These are phyloP conservation scores for Lactifluus pinguis DNA, from an alignment of 768 basidiomycete species.

Conservation along the genomic window DNA sequence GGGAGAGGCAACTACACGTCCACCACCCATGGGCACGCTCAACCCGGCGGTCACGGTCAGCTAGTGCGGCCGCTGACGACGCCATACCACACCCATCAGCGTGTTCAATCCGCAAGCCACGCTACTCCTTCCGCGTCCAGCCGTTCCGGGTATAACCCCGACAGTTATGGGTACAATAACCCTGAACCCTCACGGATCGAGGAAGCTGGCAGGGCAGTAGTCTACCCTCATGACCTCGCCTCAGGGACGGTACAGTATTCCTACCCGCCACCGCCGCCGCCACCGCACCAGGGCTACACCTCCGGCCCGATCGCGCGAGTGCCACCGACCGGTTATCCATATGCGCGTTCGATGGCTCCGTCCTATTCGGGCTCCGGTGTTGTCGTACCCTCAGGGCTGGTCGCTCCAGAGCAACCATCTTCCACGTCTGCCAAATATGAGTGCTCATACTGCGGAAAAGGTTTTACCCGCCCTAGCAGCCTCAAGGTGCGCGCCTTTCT, in stretches of 20 bases:
- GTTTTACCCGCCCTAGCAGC: slow-evolving; percentile 76
- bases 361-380: neutral
- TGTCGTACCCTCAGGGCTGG: slow-evolving; percentile 2
- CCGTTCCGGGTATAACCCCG: neutral
- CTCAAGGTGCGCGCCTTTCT: slow-evolving; percentile 44
- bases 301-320: slow-evolving; percentile 2
- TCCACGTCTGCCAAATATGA: slow-evolving; percentile 58
- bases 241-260: neutral
- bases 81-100: slow-evolving; percentile 4
- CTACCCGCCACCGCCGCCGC: slow-evolving; percentile 1
- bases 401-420: slow-evolving; percentile 24
- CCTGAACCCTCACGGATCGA: neutral
- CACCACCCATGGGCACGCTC: slow-evolving; percentile 6
- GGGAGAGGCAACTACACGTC: slow-evolving; percentile 1
- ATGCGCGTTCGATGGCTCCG: slow-evolving; percentile 2
- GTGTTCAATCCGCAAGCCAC: neutral
- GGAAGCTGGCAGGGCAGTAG: neutral
- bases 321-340: neutral
- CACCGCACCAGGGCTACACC: neutral
- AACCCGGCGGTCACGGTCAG: slow-evolving; percentile 2
- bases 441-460: slow-evolving; percentile 70
- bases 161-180: neutral
- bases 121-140: neutral
- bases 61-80: slow-evolving; percentile 6
- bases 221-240: neutral